Conservation (phyloP, 768 basidiomycete genomes). For the Mycena indigotica region DNA sequence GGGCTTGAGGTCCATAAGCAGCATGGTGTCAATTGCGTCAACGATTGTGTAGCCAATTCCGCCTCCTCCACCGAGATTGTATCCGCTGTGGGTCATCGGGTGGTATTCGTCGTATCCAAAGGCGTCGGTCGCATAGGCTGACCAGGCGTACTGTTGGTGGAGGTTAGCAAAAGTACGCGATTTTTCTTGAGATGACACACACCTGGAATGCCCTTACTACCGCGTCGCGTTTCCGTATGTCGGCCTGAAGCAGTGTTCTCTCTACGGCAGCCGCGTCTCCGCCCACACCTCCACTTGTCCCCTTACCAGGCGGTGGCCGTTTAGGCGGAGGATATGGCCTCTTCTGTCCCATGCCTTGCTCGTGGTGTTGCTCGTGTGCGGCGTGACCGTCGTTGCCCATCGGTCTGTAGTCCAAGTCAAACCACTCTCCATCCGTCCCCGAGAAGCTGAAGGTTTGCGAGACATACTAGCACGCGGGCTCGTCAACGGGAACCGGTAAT, state of each 20-base stretch:
- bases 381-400: neutral
- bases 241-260: slow-evolving; percentile 20
- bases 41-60: slow-evolving; percentile 88
- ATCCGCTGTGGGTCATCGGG: slow-evolving; percentile 72
- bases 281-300: no score
- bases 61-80: slow-evolving; percentile 74
- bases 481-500: neutral
- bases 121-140: slow-evolving; percentile 63
- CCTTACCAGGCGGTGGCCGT: slow-evolving; percentile 9
- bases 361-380: neutral
- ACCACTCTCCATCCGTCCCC: neutral
- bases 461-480: neutral
- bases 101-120: slow-evolving; percentile 94
- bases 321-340: neutral
- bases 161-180: no score
- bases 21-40: slow-evolving; percentile 85
- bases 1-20: slow-evolving; percentile 77
- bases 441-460: neutral
- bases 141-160: slow-evolving; percentile 7
- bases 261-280: slow-evolving; percentile 16
- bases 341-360: neutral
- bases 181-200: no score
- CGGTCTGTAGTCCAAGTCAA: neutral
- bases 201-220: slow-evolving; percentile 6
- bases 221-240: slow-evolving; percentile 1